Evolutionary conservation across 768 basidiomycete genomes (phyloP).

Genomic region (Mycena galopus): DNA sequence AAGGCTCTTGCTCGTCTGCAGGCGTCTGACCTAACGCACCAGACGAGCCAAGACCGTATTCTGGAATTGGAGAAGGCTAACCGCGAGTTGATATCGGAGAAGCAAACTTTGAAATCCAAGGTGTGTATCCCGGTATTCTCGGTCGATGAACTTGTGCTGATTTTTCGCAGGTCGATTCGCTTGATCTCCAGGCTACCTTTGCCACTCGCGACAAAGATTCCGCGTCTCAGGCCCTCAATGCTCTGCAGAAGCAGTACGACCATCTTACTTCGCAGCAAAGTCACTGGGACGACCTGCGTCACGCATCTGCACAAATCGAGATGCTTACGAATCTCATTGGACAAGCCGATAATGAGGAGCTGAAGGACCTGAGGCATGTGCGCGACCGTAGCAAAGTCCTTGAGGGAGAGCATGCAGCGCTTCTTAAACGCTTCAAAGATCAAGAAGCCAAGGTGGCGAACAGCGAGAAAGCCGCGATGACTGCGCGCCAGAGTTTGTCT

Average conservation of each 20-base stretch:
- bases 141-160: constrained; percentile 12
- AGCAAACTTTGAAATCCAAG: constrained; percentile 68
- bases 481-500: constrained; percentile 72
- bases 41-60: constrained; percentile 72
- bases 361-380: constrained; percentile 74
- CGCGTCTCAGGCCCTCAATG: constrained; percentile 60
- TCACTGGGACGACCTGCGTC: constrained; percentile 85
- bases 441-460: constrained; percentile 72
- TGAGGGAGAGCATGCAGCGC: constrained; percentile 73
- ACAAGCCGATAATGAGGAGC: constrained; percentile 77
- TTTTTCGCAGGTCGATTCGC: constrained; percentile 64
- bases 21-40: constrained; percentile 75
- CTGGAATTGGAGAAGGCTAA: constrained; percentile 72
- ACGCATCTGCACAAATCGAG: constrained; percentile 81
- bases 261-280: constrained; percentile 70
- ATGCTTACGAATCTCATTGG: constrained; percentile 70
- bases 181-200: constrained; percentile 71
- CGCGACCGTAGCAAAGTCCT: constrained; percentile 74
- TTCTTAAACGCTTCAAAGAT: constrained; percentile 83
- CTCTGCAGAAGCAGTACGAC: constrained; percentile 73
- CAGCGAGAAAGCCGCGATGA: constrained; percentile 69
- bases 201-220: constrained; percentile 74
- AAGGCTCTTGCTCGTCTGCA: constrained; percentile 80
- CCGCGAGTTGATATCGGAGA: constrained; percentile 67
- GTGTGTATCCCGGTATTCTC: constrained; percentile 52